A percentile compares a stretch with the other conserved stretches of the same genome.
Conservation (phyloP, 495 filamentous ascomycete species). For the Ramalina peruviana region DNA sequence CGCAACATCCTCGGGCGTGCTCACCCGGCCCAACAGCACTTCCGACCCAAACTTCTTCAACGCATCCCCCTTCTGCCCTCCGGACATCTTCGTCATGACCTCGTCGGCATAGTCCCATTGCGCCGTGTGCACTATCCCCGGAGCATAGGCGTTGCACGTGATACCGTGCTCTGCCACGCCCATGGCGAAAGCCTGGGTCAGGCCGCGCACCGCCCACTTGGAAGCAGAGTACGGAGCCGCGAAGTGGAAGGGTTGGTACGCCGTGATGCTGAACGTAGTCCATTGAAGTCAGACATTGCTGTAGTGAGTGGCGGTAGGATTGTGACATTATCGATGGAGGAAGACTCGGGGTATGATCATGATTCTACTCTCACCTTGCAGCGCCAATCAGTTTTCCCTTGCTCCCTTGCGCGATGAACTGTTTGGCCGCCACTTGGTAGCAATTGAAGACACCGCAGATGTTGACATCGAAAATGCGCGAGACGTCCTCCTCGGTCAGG, state of each 20-base stretch:
- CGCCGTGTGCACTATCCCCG: constrained; percentile 44
- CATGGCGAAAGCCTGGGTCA: constrained; percentile 44
- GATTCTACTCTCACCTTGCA: constrained; percentile 20
- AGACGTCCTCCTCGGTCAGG: constrained; percentile 33
- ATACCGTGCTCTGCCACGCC: constrained; percentile 43
- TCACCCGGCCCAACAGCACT: constrained; percentile 36
- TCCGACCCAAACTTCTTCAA: constrained; percentile 32
- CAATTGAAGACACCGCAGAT: constrained; percentile 45
- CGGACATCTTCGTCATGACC: constrained; percentile 30
- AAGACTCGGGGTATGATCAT: too few species aligned
- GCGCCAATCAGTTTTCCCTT: constrained; percentile 40
- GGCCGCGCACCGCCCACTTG: constrained; percentile 46
- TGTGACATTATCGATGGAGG: too few species aligned
- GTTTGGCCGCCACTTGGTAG: constrained; percentile 36
- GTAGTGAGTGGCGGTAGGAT: constrained; percentile 10
- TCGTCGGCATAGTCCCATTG: constrained; percentile 50
- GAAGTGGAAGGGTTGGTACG: constrained; percentile 37
- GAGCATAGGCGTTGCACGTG: constrained; percentile 48
- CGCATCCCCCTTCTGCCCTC: constrained; percentile 34
- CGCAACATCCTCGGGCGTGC: constrained; percentile 44
- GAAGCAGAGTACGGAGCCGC: constrained; percentile 42
- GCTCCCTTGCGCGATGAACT: constrained; percentile 36
- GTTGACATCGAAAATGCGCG: constrained; percentile 39
- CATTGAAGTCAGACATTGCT: too few species aligned
- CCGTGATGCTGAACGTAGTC: constrained; percentile 28